Evolutionary conservation across 805 yeast genomes (phyloP).

Genomic region (Yarrowia deformans): DNA sequence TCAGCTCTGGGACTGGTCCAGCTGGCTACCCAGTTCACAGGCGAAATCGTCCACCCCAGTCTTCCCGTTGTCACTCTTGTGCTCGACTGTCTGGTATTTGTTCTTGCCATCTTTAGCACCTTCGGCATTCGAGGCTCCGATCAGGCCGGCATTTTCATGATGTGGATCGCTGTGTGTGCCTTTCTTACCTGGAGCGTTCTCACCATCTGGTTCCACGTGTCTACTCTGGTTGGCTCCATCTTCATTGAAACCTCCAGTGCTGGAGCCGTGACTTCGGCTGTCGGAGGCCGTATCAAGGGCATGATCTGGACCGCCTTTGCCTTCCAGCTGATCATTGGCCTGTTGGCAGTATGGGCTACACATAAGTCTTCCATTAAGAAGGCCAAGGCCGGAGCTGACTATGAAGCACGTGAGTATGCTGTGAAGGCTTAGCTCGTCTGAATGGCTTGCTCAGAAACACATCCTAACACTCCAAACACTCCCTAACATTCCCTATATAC

Average conservation of each 20-base stretch:
- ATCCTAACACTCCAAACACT: no score
- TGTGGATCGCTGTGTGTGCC: conserved; percentile 37
- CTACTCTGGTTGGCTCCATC: conserved; percentile 41
- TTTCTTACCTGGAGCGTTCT: conserved; percentile 43
- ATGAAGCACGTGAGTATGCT: conserved; percentile 9
- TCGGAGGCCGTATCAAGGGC: conserved; percentile 43
- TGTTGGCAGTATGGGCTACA: conserved; percentile 10
- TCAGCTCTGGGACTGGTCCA: conserved; percentile 21
- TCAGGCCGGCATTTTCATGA: conserved; percentile 11
- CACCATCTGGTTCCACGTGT: conserved; percentile 45
- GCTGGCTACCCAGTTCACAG: conserved; percentile 28
- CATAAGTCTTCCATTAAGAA: conserved; percentile 8
- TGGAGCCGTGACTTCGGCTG: conserved; percentile 39
- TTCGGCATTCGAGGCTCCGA: background rate
- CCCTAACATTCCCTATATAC: no score
- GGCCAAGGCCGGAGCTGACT: conserved; percentile 23
- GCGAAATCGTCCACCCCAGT: conserved; percentile 17
- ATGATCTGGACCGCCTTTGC: conserved; percentile 45
- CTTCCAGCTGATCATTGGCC: conserved; percentile 40
- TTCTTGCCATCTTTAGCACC: conserved; percentile 6
- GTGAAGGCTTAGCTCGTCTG: background rate
- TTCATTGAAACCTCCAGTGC: conserved; percentile 42
- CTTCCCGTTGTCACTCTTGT: conserved; percentile 21
- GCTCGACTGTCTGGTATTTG: conserved; percentile 1
- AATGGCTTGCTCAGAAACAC: no score